Conservation (phyloP, 495 filamentous ascomycete genomes). For the Penicillium paxilli region DNA sequence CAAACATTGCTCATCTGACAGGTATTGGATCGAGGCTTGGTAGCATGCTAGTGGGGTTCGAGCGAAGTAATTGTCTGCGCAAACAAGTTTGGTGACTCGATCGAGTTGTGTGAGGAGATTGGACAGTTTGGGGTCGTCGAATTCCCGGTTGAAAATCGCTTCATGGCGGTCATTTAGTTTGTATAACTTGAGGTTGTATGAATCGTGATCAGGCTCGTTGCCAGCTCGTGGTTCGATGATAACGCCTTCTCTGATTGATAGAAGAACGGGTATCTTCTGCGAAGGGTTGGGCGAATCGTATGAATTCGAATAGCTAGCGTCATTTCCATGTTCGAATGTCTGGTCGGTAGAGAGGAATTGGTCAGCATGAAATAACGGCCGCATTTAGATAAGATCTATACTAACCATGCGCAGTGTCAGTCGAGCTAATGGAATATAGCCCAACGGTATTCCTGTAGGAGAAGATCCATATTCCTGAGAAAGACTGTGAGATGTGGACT, state of each 20-base stretch:
- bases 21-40: constrained; percentile 28
- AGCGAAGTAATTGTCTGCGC: constrained; percentile 27
- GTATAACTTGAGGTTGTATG: constrained; percentile 20
- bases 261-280: constrained; percentile 13
- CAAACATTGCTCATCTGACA: constrained; percentile 17
- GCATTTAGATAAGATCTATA: constrained; percentile 1
- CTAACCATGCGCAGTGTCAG: constrained; percentile 35
- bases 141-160: constrained; percentile 17
- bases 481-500: constrained; percentile 21
- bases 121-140: constrained; percentile 15
- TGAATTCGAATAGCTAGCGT: too few relatives aligned
- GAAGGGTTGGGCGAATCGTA: not conserved
- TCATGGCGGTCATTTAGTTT: constrained; percentile 8
- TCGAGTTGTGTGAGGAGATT: constrained; percentile 24
- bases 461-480: constrained; percentile 19
- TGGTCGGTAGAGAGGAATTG: constrained; percentile 11
- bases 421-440: constrained; percentile 41
- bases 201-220: not conserved
- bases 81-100: constrained; percentile 17
- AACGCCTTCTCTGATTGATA: constrained; percentile 1
- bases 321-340: constrained; percentile 22
- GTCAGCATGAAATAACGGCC: not conserved
- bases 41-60: constrained; percentile 31
- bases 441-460: constrained; percentile 21
- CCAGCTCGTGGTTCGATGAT: not conserved